These are phyloP conservation scores for Cordyceps cateniannulata DNA, from an alignment of 2,329 filamentous ascomycete genomes.

Conservation along the genomic window DNA sequence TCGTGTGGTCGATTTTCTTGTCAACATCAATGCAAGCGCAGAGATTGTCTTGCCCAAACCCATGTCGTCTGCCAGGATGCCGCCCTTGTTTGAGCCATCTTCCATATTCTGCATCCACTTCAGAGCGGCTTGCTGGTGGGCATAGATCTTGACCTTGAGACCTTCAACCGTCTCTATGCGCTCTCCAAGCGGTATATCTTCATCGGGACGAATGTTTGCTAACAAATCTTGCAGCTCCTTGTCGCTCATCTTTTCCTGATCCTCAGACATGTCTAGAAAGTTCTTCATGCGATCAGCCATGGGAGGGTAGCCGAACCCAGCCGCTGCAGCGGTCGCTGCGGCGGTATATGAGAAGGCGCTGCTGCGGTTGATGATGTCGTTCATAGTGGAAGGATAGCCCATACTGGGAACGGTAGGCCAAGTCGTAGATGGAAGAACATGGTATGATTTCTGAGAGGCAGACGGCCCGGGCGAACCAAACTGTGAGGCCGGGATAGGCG, in stretches of 20 bases:
- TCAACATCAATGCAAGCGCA: slow-evolving; percentile 69
- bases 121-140: slow-evolving; percentile 76
- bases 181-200: slow-evolving; percentile 54
- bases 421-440: not conserved
- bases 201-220: slow-evolving; percentile 67
- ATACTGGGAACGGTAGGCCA: not conserved
- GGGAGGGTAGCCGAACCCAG: slow-evolving; percentile 25
- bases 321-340: slow-evolving; percentile 28
- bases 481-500: not conserved
- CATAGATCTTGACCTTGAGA: slow-evolving; percentile 64
- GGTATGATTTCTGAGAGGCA: not conserved
- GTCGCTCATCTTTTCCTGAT: slow-evolving; percentile 28
- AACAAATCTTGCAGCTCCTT: slow-evolving; percentile 65
- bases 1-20: slow-evolving; percentile 48
- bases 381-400: not conserved
- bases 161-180: slow-evolving; percentile 63
- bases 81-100: slow-evolving; percentile 70
- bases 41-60: slow-evolving; percentile 87
- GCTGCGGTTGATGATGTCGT: slow-evolving; percentile 20
- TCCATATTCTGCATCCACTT: slow-evolving; percentile 83
- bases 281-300: slow-evolving; percentile 26
- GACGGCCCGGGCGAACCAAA: not conserved
- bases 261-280: slow-evolving; percentile 19
- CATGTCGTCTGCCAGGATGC: slow-evolving; percentile 91
- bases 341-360: slow-evolving; percentile 30